Conservation (phyloP, 768 basidiomycete genomes). For the Lactarius sanguifluus region DNA sequence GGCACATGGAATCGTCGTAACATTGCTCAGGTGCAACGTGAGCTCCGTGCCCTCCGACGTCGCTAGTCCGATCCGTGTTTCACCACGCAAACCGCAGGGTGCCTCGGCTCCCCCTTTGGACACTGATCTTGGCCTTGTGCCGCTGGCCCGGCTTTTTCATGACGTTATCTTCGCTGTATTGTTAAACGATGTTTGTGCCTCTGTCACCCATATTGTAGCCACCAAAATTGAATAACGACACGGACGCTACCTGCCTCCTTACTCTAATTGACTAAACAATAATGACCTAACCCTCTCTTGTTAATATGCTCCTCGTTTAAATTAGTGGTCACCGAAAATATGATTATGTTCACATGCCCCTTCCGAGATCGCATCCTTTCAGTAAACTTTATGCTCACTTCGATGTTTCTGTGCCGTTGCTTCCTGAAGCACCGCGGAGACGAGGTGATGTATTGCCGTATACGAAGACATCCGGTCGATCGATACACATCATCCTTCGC, state of each 20-base stretch:
- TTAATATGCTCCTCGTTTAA: not conserved
- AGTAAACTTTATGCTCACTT: not conserved
- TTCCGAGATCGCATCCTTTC: not conserved
- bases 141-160: not conserved
- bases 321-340: not conserved
- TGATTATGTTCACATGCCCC: not conserved
- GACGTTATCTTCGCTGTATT: not conserved
- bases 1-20: conserved; percentile 30
- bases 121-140: not conserved
- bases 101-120: not conserved
- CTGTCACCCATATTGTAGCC: not conserved
- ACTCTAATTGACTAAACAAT: not conserved
- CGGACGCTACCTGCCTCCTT: not conserved
- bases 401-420: not conserved
- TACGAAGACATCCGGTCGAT: not conserved
- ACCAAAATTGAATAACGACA: not conserved
- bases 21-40: conserved; percentile 27
- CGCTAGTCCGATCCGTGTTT: not conserved
- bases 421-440: not conserved
- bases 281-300: not conserved
- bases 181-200: not conserved
- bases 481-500: not conserved
- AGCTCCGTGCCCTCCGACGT: conserved; percentile 41
- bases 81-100: not conserved
- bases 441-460: not conserved